phyloP scores from a whole-genome alignment of 2,329 filamentous ascomycete species.

The Apiospora phragmitis region DNA sequence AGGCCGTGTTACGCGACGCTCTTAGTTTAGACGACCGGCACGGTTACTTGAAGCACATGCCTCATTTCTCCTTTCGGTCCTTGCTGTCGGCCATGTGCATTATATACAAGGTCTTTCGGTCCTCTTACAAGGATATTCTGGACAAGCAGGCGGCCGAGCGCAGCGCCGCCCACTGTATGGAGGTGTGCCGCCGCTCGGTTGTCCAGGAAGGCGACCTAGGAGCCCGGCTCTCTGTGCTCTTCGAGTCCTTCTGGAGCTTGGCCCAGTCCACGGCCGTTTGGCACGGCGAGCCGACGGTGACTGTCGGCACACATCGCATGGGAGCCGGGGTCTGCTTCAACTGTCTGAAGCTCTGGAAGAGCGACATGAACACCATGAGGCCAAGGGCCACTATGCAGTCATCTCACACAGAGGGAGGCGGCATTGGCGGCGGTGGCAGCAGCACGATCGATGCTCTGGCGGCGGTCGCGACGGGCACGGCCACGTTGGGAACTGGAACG shows the following conservation, averaged over 20 bases:
- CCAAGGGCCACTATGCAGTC: slow-evolving; percentile 7
- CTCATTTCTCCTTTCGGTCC: slow-evolving; percentile 50
- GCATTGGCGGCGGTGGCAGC: slow-evolving; percentile 2
- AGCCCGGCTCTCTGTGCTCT: slow-evolving; percentile 43
- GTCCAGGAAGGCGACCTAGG: slow-evolving; percentile 52
- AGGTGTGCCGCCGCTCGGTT: slow-evolving; percentile 42
- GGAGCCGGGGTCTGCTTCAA: slow-evolving; percentile 51
- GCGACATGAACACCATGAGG: slow-evolving; percentile 21
- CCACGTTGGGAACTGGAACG: not conserved
- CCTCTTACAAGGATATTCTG: slow-evolving; percentile 37
- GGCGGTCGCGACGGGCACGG: not conserved
- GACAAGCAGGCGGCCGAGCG: slow-evolving; percentile 22
- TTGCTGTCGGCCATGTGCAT: slow-evolving; percentile 47
- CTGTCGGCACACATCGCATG: slow-evolving; percentile 45
- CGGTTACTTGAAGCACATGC: slow-evolving; percentile 43
- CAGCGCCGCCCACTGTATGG: slow-evolving; percentile 33
- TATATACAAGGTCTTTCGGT: slow-evolving; percentile 46
- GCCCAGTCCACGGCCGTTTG: slow-evolving; percentile 30
- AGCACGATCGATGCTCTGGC: not conserved
- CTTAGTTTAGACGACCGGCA: slow-evolving; percentile 42
- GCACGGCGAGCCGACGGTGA: slow-evolving; percentile 39
- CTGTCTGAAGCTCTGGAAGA: slow-evolving; percentile 49
- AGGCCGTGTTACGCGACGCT: slow-evolving; percentile 43
- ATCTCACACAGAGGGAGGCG: not conserved
- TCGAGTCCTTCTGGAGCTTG: slow-evolving; percentile 48